A percentile compares a stretch with the other conserved stretches of the same genome.
Conservation (phyloP, 83 land plant genomes). For the Picea engelmannii region DNA sequence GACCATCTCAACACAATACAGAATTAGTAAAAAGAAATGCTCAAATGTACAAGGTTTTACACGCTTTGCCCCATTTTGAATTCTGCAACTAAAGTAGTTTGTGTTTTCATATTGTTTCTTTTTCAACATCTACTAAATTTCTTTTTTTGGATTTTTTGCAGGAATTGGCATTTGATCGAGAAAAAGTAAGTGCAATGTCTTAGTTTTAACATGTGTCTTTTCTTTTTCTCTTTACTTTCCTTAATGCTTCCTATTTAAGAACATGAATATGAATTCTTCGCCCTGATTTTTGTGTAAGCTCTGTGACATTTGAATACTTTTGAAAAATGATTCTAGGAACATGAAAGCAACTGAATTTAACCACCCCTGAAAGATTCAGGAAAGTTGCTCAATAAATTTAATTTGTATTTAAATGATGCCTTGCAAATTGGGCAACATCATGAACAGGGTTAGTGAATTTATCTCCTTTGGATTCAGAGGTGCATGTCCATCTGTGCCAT, state of each 20-base stretch:
- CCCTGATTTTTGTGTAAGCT: background rate
- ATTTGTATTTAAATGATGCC: too few species aligned
- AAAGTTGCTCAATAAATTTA: background rate
- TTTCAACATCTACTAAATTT: background rate
- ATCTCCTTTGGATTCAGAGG: too few species aligned
- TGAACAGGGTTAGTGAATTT: too few species aligned
- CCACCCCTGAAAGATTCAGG: background rate
- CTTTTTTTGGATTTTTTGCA: background rate
- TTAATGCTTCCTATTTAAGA: background rate
- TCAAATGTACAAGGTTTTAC: slow-evolving; percentile 8
- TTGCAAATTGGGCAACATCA: background rate
- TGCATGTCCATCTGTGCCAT: too few species aligned
- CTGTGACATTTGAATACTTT: background rate
- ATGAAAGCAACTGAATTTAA: background rate
- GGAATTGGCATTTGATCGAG: slow-evolving; percentile 10
- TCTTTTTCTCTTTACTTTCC: background rate
- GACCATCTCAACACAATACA: slow-evolving; percentile 6
- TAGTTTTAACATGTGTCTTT: background rate
- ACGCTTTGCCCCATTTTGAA: background rate
- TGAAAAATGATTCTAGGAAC: background rate
- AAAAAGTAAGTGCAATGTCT: background rate
- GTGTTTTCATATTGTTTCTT: background rate
- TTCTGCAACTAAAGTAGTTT: background rate
- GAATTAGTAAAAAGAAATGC: background rate
- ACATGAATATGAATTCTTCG: background rate